Evolutionary conservation across 345 rosid genomes (phyloP), one percentile per base, ranked within the genome.

Genomic region (Linum usitatissimum): DNA sequence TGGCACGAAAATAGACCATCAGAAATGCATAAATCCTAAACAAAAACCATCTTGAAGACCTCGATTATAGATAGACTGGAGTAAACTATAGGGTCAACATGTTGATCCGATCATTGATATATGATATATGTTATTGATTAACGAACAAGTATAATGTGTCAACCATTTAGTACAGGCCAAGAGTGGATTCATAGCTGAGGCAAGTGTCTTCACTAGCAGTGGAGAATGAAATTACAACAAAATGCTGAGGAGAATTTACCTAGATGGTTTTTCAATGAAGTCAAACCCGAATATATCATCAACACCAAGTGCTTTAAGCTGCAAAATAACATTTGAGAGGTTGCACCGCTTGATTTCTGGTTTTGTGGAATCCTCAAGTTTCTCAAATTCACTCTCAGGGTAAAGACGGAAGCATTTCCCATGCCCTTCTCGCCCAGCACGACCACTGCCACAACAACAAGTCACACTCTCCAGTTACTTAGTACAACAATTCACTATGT

Each of bases 331-430:
- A 76, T 84, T 89, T 31, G 97, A 84, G 69, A 92, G 97, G 77
- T 87, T 92, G 81, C 94, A 83, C 57, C 96, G 75, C 78, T 87
- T 89, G 74, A 90, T 92, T 80, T 92, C 97, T 55, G 99, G 94
- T 72, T 79, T 83, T 3, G 94, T 85, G 45, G 96, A 87, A 78
- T 87, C 91, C 73, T 85, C 97, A 56, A 92, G 84, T 70, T 87
- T 89, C 78, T 78, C 95, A 75, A 87, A 92, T 76, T 92, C 95
- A 36, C 74, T 77, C 77, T 92, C 93, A 6, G 86, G 91, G 73
- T 89, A 92, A 59, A 92, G 94, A 61, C 96, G 91, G 65, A 89
- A 92, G 75, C 96, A 92, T 70, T 89, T 89, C 63, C 96, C 98
- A 48, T 91, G 95, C 62, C 89, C 90, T 75, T 87, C 96, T 69